phyloP scores from a whole-genome alignment of 2,329 filamentous ascomycete genomes.

The Chlorencoelia australis region DNA sequence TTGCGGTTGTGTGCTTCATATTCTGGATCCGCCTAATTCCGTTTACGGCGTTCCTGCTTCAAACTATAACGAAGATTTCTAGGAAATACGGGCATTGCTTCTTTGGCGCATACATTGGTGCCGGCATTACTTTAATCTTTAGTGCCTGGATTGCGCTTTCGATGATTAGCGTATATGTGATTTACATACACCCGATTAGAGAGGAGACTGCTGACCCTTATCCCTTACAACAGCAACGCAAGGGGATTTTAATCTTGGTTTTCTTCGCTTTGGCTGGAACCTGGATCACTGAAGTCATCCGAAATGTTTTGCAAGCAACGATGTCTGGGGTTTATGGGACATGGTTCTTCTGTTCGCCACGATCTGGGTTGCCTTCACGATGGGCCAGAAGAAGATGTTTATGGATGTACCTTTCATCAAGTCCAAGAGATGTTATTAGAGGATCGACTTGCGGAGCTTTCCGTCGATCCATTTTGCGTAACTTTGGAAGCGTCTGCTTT shows the following conservation, averaged over 20 bases:
- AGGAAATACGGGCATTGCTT: constrained; percentile 81
- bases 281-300: constrained; percentile 89
- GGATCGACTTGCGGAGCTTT: constrained; percentile 77
- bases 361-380: constrained; percentile 59
- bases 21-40: constrained; percentile 86
- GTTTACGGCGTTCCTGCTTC: constrained; percentile 83
- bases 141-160: constrained; percentile 82
- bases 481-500: constrained; percentile 82
- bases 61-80: constrained; percentile 75
- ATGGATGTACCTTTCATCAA: too few relatives aligned
- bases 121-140: constrained; percentile 64
- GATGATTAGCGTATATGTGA: constrained; percentile 75
- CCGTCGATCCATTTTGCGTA: constrained; percentile 74
- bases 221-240: constrained; percentile 34
- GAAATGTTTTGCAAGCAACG: constrained; percentile 84
- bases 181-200: constrained; percentile 59
- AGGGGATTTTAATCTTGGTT: constrained; percentile 63
- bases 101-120: constrained; percentile 73
- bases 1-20: constrained; percentile 74
- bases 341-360: constrained; percentile 73
- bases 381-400: too few relatives aligned
- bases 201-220: too few relatives aligned
- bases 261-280: constrained; percentile 89
- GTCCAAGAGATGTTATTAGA: too few relatives aligned
- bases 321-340: constrained; percentile 83